phyloP scores from a whole-genome alignment of 495 filamentous ascomycete species.

The Barbatosphaeria neglecta region DNA sequence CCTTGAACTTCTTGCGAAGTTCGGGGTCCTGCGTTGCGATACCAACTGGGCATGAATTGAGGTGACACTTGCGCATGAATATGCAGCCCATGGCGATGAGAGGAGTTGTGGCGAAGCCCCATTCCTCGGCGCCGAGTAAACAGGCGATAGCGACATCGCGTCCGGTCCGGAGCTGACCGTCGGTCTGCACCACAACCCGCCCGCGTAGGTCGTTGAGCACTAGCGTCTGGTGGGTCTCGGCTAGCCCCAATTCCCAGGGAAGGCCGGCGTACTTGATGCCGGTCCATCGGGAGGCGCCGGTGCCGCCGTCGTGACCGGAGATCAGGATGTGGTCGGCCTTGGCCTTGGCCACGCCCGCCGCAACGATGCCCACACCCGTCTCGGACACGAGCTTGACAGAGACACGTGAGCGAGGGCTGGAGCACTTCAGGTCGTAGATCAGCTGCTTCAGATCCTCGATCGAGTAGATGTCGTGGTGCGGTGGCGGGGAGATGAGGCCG shows the following conservation, averaged over 20 bases:
- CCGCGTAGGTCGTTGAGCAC: slow-evolving; percentile 96
- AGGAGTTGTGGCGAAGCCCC: slow-evolving; percentile 95
- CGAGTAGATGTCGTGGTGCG: slow-evolving; percentile 98
- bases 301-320: slow-evolving; percentile 96
- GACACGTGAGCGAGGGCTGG: slow-evolving; percentile 87
- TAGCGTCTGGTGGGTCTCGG: slow-evolving; percentile 97
- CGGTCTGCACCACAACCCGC: slow-evolving; percentile 93
- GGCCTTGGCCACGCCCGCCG: slow-evolving; percentile 95
- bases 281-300: slow-evolving; percentile 96
- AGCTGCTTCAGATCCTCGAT: slow-evolving; percentile 99
- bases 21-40: slow-evolving; percentile 96
- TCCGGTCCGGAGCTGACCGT: slow-evolving; percentile 90
- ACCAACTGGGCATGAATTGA: slow-evolving; percentile 91
- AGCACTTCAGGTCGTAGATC: slow-evolving; percentile 97
- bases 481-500: slow-evolving; percentile 95
- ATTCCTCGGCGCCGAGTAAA: slow-evolving; percentile 94
- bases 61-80: slow-evolving; percentile 72
- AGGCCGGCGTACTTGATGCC: slow-evolving; percentile 99
- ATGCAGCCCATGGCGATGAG: slow-evolving; percentile 97
- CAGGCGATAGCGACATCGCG: slow-evolving; percentile 95
- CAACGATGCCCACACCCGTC: slow-evolving; percentile 96
- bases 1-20: slow-evolving; percentile 87
- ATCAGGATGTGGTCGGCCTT: slow-evolving; percentile 98
- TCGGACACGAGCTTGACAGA: slow-evolving; percentile 98
- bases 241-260: slow-evolving; percentile 95